A percentile compares a stretch with the other conserved stretches of the same genome.
Evolutionary conservation across 305 asterid genomes (phyloP).

Genomic region (Plantago rigida): DNA sequence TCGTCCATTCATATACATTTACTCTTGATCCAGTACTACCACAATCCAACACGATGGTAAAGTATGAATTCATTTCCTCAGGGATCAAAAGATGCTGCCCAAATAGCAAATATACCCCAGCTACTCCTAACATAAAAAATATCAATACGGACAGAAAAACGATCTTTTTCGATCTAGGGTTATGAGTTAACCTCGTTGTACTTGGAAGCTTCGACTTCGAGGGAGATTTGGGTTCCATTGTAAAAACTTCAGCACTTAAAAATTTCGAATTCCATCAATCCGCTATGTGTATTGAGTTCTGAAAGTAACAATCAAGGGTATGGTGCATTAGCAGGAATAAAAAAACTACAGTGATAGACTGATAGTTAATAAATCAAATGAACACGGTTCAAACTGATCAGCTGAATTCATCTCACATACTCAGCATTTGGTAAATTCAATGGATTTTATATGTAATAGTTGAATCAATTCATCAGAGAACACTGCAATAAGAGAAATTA

Average conservation of each 20-base stretch:
- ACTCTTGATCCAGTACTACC: slow-evolving; percentile 82
- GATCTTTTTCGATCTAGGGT: slow-evolving; percentile 31
- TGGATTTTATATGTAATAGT: slow-evolving; percentile 8
- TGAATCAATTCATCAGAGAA: slow-evolving; percentile 13
- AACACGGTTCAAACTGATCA: not conserved
- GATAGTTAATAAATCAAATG: too few relatives aligned
- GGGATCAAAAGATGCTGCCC: slow-evolving; percentile 17
- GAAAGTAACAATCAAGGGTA: not conserved
- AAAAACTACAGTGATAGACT: too few relatives aligned
- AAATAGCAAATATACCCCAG: slow-evolving; percentile 28
- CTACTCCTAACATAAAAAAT: slow-evolving; percentile 29
- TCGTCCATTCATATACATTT: slow-evolving; percentile 55
- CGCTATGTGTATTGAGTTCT: not conserved
- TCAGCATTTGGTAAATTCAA: slow-evolving; percentile 3
- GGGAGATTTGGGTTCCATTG: slow-evolving; percentile 62
- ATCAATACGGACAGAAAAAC: slow-evolving; percentile 24
- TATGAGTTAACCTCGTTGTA: slow-evolving; percentile 19
- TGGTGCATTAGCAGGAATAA: too few relatives aligned
- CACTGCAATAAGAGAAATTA: slow-evolving; percentile 5
- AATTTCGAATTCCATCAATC: slow-evolving; percentile 9
- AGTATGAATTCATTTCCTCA: slow-evolving; percentile 32
- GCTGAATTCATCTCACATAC: slow-evolving; percentile 4
- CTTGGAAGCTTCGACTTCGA: slow-evolving; percentile 48
- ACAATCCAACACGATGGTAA: slow-evolving; percentile 69
- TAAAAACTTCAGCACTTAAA: slow-evolving; percentile 19